A percentile compares a stretch with the other conserved stretches of the same genome.
Conservation (phyloP, 345 rosid species). For the Anastatica hierochuntica region DNA sequence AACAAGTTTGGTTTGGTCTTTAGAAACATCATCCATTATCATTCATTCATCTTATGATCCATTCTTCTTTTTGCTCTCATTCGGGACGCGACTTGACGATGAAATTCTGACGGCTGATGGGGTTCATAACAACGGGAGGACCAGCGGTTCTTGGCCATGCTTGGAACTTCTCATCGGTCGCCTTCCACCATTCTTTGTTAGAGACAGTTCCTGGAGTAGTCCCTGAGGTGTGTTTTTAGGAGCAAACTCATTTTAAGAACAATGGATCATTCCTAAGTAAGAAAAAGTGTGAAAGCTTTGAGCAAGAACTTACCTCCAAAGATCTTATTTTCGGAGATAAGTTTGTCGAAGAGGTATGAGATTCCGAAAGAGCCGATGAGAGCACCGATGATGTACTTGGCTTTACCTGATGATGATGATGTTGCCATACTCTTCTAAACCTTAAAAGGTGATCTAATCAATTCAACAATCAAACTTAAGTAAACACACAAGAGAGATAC, state of each 20-base stretch:
- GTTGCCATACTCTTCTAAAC: conserved; percentile 26
- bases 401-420: conserved; percentile 15
- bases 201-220: conserved; percentile 61
- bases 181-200: conserved; percentile 73
- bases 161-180: conserved; percentile 80
- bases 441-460: too few relatives aligned
- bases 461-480: too few relatives aligned
- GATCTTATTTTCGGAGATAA: conserved; percentile 56
- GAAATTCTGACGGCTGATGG: conserved; percentile 30
- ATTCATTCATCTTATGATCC: too few relatives aligned
- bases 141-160: conserved; percentile 99
- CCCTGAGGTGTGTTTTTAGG: conserved; percentile 44
- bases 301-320: conserved; percentile 54
- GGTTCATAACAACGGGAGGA: conserved; percentile 90
- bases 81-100: neutral
- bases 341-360: conserved; percentile 46
- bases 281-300: too few relatives aligned
- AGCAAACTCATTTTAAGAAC: neutral
- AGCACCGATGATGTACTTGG: conserved; percentile 50
- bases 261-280: too few relatives aligned
- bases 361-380: conserved; percentile 50
- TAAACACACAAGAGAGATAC: neutral
- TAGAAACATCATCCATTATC: too few relatives aligned
- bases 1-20: neutral
- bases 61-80: too few relatives aligned